Evolutionary conservation across 1,139 yeast species (phyloP).

Genomic region (Candida sp.): DNA sequence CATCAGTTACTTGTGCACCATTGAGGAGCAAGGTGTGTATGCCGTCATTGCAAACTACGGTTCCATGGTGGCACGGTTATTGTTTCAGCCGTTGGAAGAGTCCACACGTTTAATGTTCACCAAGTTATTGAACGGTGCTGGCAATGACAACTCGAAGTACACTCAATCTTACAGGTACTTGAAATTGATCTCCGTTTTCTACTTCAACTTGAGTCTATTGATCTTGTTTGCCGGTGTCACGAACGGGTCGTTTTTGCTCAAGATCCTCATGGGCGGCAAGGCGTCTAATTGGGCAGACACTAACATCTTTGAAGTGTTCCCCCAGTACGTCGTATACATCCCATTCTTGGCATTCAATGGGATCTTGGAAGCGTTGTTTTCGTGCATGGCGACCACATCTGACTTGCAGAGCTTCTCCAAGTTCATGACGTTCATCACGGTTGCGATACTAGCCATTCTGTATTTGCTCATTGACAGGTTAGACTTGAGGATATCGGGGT

Average conservation of each 20-base stretch:
- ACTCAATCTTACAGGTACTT: conserved; percentile 24
- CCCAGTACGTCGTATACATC: conserved; percentile 73
- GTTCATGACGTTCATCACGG: conserved; percentile 63
- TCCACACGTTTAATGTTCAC: conserved; percentile 77
- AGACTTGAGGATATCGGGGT: conserved; percentile 57
- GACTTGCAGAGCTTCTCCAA: conserved; percentile 67
- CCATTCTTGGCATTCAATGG: conserved; percentile 94
- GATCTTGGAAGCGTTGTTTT: conserved; percentile 84
- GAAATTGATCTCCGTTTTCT: conserved; percentile 34
- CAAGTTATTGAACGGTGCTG: conserved; percentile 32
- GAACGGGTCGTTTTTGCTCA: conserved; percentile 40
- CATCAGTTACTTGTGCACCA: conserved; percentile 69
- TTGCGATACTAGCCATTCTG: conserved; percentile 51
- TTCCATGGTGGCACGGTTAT: conserved; percentile 79
- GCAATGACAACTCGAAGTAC: conserved; percentile 18
- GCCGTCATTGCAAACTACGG: conserved; percentile 91
- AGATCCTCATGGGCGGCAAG: conserved; percentile 31
- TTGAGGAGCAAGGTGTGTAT: conserved; percentile 87
- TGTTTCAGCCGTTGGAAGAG: conserved; percentile 92
- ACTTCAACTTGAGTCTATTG: conserved; percentile 51
- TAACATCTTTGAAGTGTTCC: conserved; percentile 59
- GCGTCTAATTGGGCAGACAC: conserved; percentile 56
- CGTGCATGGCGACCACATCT: conserved; percentile 72
- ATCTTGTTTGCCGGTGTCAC: conserved; percentile 42
- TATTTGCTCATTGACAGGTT: conserved; percentile 46